Evolutionary conservation across 768 basidiomycete genomes (phyloP).

Genomic region (Cyclocybe aegerita): DNA sequence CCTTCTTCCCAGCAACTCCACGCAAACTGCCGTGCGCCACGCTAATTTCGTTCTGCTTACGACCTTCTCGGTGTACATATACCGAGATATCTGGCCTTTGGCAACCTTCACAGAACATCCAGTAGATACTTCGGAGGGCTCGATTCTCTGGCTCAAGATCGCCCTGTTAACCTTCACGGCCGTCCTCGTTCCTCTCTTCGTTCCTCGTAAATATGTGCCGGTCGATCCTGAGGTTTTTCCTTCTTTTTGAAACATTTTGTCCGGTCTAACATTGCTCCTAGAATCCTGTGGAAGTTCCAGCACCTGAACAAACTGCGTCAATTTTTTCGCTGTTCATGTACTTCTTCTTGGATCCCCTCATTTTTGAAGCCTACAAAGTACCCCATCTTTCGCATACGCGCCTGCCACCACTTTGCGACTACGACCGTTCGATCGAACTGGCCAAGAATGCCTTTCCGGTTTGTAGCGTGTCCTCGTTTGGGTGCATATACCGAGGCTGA

Average conservation of each 20-base stretch:
- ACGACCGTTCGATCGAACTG: constrained; percentile 37
- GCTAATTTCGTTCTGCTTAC: constrained; percentile 25
- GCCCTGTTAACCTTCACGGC: constrained; percentile 40
- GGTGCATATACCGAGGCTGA: neutral
- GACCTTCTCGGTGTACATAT: constrained; percentile 40
- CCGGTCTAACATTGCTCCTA: constrained; percentile 8
- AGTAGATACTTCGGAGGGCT: constrained; percentile 42
- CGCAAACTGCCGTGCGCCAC: constrained; percentile 16
- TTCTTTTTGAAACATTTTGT: neutral
- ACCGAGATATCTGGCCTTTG: constrained; percentile 57
- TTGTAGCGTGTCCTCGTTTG: constrained; percentile 14
- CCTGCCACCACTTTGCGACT: constrained; percentile 63
- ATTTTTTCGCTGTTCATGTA: constrained; percentile 43
- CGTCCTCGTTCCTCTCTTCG: constrained; percentile 48
- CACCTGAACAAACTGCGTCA: constrained; percentile 55
- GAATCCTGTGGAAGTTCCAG: constrained; percentile 31
- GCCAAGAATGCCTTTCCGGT: constrained; percentile 19
- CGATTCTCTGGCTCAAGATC: constrained; percentile 50
- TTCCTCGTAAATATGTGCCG: constrained; percentile 44
- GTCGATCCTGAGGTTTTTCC: neutral
- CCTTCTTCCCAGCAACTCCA: constrained; percentile 29
- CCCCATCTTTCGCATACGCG: constrained; percentile 48
- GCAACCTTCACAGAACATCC: constrained; percentile 43
- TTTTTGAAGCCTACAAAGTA: constrained; percentile 42
- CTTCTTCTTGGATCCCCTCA: constrained; percentile 53